Percentiles rank a stretch among this genome's conserved stretches.
phyloP scores from a whole-genome alignment of 306 rosid genomes.

The Adenanthera pavonina region DNA sequence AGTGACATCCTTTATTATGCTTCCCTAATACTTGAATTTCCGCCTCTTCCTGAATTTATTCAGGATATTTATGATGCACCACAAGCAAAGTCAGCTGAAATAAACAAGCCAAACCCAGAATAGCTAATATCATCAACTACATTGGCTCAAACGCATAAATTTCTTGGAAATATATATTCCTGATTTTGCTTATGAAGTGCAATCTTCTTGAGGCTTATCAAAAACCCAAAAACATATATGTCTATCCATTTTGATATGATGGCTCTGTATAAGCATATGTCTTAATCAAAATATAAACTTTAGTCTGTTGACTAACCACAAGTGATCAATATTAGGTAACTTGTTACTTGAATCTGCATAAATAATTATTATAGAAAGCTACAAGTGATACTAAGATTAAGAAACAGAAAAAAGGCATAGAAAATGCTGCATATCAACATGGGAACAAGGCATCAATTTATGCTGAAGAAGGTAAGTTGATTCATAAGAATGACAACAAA shows the following conservation, averaged over 20 bases:
- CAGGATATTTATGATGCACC: conserved; percentile 37
- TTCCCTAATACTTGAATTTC: conserved; percentile 68
- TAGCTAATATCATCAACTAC: conserved; percentile 16
- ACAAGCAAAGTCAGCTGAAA: conserved; percentile 36
- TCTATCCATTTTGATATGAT: background rate
- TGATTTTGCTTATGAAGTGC: background rate
- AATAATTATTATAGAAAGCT: background rate
- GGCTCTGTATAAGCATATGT: background rate
- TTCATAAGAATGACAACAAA: conserved; percentile 1
- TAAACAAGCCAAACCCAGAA: conserved; percentile 23
- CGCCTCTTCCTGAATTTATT: conserved; percentile 61
- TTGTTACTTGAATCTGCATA: background rate
- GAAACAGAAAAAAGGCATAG: background rate
- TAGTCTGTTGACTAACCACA: conserved; percentile 1
- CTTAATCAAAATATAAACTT: background rate
- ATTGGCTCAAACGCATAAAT: conserved; percentile 11
- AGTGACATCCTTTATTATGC: conserved; percentile 90
- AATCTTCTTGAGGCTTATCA: background rate
- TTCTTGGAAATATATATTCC: background rate
- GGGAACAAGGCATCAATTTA: background rate
- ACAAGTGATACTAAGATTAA: background rate
- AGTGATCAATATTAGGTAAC: background rate
- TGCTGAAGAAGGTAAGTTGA: background rate
- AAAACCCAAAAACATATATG: background rate
- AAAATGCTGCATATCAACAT: background rate